Base-by-base conservation (phyloP, 106 monocot species). In the Dendrobium chrysotoxum region DNA sequence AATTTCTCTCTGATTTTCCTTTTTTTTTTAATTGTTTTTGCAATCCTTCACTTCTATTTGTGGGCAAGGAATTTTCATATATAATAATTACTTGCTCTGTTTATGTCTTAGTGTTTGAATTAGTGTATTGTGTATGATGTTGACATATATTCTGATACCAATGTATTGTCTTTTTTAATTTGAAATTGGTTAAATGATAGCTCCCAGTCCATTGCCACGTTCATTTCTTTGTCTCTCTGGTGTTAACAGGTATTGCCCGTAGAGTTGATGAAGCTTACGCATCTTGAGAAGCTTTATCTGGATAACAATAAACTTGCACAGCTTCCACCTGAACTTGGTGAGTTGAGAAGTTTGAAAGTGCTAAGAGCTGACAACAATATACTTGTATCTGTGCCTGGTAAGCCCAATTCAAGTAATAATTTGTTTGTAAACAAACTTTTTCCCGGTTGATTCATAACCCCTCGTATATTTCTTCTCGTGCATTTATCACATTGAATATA, bases 341-440 rank as follows among this genome's bases (percentile, higher is more conserved):
- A 95, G 65, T 85, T 91, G 78, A 93, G 84, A 83, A 83, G 75
- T 44, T 82, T 99, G 79, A 99, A 93, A 84, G 95, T 93, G 47
- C 87, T 99, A 68, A 88, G 88, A 64, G 93, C 88, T 70, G 95
- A 99, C 79, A 90, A 90, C 81, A 99, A 99, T 81, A 76, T 92
- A 79, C 87, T 99, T 53, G 81, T 87, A 80, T 95, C 95, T 77
- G 91, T 99, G 44, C 99, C 99, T 82, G 99, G 95, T 99, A 86
- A 84, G 80, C 67, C 72, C 53, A 39, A 46, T 83, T 64, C 25
- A 31, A 53, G 82, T 67, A 55, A 25, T 77, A 40, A 38, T 40
- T 28, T 53, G 23, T 41, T 78, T 50, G 2, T 31, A 31, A 70
- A 15, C 64, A 31, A 28, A 28, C 35, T 31, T 35, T 35, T 31